phyloP scores from a whole-genome alignment of 352 stramenopile species.

The Phytophthora quininea region DNA sequence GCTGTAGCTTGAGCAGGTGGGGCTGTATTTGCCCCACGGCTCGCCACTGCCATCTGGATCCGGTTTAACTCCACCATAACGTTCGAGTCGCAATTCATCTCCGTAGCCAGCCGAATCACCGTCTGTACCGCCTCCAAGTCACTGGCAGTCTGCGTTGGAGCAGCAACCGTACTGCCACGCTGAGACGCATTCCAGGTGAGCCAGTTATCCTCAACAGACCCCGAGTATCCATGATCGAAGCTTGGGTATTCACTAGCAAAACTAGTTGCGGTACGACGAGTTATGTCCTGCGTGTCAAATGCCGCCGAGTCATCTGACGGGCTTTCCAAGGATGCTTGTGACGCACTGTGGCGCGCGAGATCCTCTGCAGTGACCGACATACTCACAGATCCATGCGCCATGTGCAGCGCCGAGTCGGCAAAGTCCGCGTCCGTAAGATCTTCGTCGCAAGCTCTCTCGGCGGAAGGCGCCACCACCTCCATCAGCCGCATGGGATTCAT shows the following conservation, averaged over 20 bases:
- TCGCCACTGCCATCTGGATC: slow-evolving; percentile 52
- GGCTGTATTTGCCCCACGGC: slow-evolving; percentile 21
- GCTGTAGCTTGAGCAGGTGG: slow-evolving; percentile 10
- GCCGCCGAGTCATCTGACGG: slow-evolving; percentile 13
- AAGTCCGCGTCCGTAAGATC: slow-evolving; percentile 71
- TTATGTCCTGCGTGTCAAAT: slow-evolving; percentile 19
- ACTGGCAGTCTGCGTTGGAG: slow-evolving; percentile 33
- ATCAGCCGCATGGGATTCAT: slow-evolving; percentile 49
- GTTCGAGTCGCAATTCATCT: slow-evolving; percentile 68
- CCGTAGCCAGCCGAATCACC: slow-evolving; percentile 60
- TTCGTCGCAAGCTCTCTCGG: slow-evolving; percentile 59
- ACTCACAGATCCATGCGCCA: slow-evolving; percentile 38
- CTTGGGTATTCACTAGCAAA: slow-evolving; percentile 19
- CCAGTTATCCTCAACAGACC: slow-evolving; percentile 48
- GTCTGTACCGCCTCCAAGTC: slow-evolving; percentile 68
- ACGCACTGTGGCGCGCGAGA: slow-evolving; percentile 16
- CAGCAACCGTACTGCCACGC: slow-evolving; percentile 11
- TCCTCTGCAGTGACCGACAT: slow-evolving; percentile 41
- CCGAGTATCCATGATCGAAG: slow-evolving; percentile 36
- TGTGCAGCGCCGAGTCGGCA: slow-evolving; percentile 62
- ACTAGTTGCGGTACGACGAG: slow-evolving; percentile 13
- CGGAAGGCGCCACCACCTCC: slow-evolving; percentile 54
- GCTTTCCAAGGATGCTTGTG: slow-evolving; percentile 8
- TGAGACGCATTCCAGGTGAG: slow-evolving; percentile 55
- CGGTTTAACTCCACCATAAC: slow-evolving; percentile 65